phyloP scores from a whole-genome alignment of 2,329 filamentous ascomycete genomes.

The Capronia americana region DNA sequence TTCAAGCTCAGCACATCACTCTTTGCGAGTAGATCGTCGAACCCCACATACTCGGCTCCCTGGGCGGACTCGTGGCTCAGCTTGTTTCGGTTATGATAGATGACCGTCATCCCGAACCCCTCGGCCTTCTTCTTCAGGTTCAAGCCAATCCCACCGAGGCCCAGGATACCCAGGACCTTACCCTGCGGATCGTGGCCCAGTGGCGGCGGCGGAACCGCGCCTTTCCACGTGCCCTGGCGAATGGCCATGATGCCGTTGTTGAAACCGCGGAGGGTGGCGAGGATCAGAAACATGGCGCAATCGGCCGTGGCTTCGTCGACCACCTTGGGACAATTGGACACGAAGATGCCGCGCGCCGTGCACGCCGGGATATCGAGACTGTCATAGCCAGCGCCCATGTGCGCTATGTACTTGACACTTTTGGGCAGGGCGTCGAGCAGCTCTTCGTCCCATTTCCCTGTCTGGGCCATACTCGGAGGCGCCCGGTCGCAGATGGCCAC shows the following conservation, averaged over 20 bases:
- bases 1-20: slow-evolving; percentile 83
- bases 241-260: slow-evolving; percentile 60
- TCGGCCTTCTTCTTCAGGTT: slow-evolving; percentile 65
- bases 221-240: slow-evolving; percentile 71
- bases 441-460: slow-evolving; percentile 55
- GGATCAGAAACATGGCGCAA: slow-evolving; percentile 55
- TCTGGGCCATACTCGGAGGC: slow-evolving; percentile 60
- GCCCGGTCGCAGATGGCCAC: slow-evolving; percentile 65
- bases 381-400: slow-evolving; percentile 66
- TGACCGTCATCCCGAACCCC: slow-evolving; percentile 41
- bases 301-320: slow-evolving; percentile 56
- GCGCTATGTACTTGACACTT: slow-evolving; percentile 56
- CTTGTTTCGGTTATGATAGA: slow-evolving; percentile 40
- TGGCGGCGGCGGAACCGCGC: slow-evolving; percentile 55
- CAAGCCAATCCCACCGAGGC: slow-evolving; percentile 83
- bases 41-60: slow-evolving; percentile 71
- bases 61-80: slow-evolving; percentile 44
- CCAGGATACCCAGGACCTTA: slow-evolving; percentile 78
- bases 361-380: slow-evolving; percentile 63
- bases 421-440: slow-evolving; percentile 53
- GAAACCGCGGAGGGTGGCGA: slow-evolving; percentile 66
- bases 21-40: slow-evolving; percentile 72
- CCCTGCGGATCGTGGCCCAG: slow-evolving; percentile 79
- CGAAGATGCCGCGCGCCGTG: slow-evolving; percentile 51
- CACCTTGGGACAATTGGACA: slow-evolving; percentile 53